Conservation (phyloP, 2,329 filamentous ascomycete genomes). For the Penicillium oxalicum region DNA sequence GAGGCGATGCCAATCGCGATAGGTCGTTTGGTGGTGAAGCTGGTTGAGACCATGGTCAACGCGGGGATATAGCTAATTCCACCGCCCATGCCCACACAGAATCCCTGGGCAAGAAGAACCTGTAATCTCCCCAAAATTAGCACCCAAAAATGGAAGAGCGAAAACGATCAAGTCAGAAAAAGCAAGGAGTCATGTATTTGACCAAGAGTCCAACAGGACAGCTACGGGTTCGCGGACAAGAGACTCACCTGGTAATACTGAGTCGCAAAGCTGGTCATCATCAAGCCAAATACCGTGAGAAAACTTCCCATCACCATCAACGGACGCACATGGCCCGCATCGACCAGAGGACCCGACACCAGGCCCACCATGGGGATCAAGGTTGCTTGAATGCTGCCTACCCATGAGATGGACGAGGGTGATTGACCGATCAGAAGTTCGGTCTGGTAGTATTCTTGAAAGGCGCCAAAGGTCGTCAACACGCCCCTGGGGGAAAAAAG, state of each 20-base stretch:
- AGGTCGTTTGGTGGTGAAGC: slow-evolving; percentile 43
- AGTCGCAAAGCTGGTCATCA: slow-evolving; percentile 27
- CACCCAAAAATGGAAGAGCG: not conserved
- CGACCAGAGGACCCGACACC: slow-evolving; percentile 47
- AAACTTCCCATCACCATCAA: slow-evolving; percentile 39
- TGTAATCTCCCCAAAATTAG: slow-evolving; percentile 15
- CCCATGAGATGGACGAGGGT: slow-evolving; percentile 45
- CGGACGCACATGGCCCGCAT: slow-evolving; percentile 40
- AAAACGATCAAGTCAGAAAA: not conserved
- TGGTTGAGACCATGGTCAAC: slow-evolving; percentile 25
- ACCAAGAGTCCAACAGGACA: too few relatives aligned
- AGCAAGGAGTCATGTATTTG: too few relatives aligned
- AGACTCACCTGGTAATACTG: slow-evolving; percentile 25
- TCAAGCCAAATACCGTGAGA: slow-evolving; percentile 31
- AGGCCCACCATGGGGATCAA: slow-evolving; percentile 44
- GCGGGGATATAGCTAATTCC: slow-evolving; percentile 30
- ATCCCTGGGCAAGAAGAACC: slow-evolving; percentile 43
- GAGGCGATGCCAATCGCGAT: slow-evolving; percentile 54
- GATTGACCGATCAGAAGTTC: slow-evolving; percentile 29
- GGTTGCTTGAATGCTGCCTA: slow-evolving; percentile 44
- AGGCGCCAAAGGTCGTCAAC: slow-evolving; percentile 45
- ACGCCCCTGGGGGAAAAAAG: slow-evolving; percentile 28
- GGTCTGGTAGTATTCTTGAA: slow-evolving; percentile 45
- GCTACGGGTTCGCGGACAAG: not conserved
- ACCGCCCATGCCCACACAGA: slow-evolving; percentile 28